These are phyloP conservation scores for Saccharomycopsis amapae DNA, from an alignment of 805 yeast species.

Conservation along the genomic window DNA sequence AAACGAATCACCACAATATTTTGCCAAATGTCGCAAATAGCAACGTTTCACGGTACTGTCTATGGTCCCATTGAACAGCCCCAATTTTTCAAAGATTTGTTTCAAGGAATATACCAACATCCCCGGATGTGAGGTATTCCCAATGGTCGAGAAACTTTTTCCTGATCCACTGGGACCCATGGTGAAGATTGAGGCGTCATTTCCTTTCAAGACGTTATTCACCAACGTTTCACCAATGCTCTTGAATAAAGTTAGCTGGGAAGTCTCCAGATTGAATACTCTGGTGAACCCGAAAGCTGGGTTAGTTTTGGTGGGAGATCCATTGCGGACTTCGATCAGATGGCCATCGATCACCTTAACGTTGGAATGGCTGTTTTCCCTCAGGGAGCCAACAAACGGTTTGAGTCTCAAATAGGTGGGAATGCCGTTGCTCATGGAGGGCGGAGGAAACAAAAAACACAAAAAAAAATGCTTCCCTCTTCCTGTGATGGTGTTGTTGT, in stretches of 20 bases:
- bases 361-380: no score
- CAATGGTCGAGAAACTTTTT: constrained; percentile 35
- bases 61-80: not conserved
- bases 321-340: no score
- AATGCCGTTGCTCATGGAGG: no score
- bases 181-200: constrained; percentile 41
- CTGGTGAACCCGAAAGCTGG: no score
- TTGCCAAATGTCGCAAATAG: not conserved
- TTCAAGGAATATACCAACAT: constrained; percentile 31
- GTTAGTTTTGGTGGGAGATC: no score
- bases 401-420: no score
- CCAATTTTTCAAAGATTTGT: constrained; percentile 24
- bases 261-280: no score
- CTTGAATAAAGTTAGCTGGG: constrained; percentile 33
- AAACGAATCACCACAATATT: constrained; percentile 8
- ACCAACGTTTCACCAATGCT: constrained; percentile 11
- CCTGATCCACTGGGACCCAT: constrained; percentile 53
- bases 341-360: no score
- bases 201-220: constrained; percentile 12
- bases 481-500: no score
- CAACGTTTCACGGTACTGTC: not conserved
- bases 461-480: no score
- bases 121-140: constrained; percentile 33
- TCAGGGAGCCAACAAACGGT: no score
- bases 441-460: no score